Base-by-base conservation (phyloP, 371 early-diverging fungal genomes). In the Sporodiniella umbellata region DNA sequence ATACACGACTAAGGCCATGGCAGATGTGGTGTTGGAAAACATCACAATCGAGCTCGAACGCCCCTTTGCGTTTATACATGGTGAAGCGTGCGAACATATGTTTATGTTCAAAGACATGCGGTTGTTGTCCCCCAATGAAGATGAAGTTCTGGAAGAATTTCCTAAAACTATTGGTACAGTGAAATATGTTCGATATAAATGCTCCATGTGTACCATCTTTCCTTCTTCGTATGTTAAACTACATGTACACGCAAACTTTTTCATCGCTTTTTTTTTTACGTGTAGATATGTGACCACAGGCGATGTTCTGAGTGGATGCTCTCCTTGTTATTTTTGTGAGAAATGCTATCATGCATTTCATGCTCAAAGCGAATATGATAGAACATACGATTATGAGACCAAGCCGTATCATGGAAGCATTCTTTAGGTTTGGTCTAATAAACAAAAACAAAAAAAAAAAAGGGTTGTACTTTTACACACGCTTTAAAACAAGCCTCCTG, bases 321-420 rank as follows among this genome's bases (percentile, higher is more conserved):
- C 83, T n/a, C 89, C 90, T 1, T 82, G 83, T 45, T 85, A 81
- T 58, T 91, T 88, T 68, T 92, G 92, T 54, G 75, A 80, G 48
- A 64, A 65, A 22, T 92, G 92, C 68, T 92, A 81, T 48, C 56
- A 70, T 19, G 71, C 68, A 5, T 89, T 91, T 66, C 92, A 90
- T 62, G 86, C 79, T 53, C 78, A 81, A 47, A 51, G 38, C n/a
- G 57, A 81, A n/a, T 79, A 76, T 8, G 60, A 50, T 8, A 45
- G 33, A 23, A 33, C 43, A 21, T 35, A 35, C 19, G n/a, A 21
- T 0, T 56, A 35, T 28, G 17, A 38, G 11, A 24, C 23, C 15
- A 10, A 40, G 2, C 22, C 24, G 31, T 68, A 68, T 50, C 8
- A 46, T 42, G 64, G 67, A 3, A 26, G 12, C 40, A 14, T 49